Base-by-base conservation (phyloP, 2,329 filamentous ascomycete genomes). In the Monosporascus ibericus region DNA sequence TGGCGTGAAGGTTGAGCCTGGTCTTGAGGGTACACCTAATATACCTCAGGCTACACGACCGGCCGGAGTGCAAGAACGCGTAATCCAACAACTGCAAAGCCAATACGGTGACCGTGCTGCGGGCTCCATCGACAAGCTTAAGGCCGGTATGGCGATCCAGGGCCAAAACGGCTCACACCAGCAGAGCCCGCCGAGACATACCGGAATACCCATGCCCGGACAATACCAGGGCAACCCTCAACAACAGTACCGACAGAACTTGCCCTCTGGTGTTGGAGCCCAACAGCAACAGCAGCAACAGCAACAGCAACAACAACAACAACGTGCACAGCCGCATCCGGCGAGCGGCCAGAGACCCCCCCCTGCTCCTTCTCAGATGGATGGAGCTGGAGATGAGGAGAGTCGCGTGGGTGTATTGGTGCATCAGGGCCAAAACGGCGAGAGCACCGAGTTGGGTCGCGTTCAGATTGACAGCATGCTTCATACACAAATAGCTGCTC, bases 391-490 rank as follows among this genome's bases (percentile, higher is more conserved):
- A 47, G 86, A 85, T 56, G 78, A 78, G 52, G 77, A 79, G 3
- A 70, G 82, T 42, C 80, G 81, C 38, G 72, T 79, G 52, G 81
- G 79, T 8, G 73, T 88, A 40, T 71, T 90, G 44, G 75, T 86
- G 62, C 77, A 78, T 56, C 75, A 79, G 44, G 75, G 77, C 52
- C 73, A 76, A 4, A 70, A 77, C 38, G 82, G 81, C 6, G 75
- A 80, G 57, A 72, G 76, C 47, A 72, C 71, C 30, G 80, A 77
- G 70, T 78, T 79, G 72, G 81, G 79, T 24, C 75, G 81, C 49
- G 68, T 84, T 5, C 81, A 85, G 51, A 84, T 90, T 55, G 88
- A 92, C 63, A 72, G 76, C 46, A 73, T 88, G 64, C 81, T 92
- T 60, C 86, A 88, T 58, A 75, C 79, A 49, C 82, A 86, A 60